Evolutionary conservation across 2,329 filamentous ascomycete species (phyloP).

Genomic region (Xylaria digitata): DNA sequence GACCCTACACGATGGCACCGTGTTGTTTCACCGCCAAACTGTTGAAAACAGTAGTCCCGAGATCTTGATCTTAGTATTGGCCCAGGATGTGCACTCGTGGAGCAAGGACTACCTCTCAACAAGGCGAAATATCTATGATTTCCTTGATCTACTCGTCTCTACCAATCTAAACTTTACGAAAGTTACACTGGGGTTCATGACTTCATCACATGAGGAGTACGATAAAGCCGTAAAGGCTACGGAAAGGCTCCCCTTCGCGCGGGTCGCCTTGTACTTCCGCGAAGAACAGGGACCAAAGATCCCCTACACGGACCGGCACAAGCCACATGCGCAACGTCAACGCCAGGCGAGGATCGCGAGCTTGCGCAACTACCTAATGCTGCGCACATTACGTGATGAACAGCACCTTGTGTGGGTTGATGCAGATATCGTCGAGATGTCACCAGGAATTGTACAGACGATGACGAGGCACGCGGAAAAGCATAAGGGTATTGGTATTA

Average conservation of each 20-base stretch:
- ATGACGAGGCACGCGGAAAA: conserved; percentile 48
- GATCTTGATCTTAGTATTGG: conserved; percentile 46
- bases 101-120: conserved; percentile 47
- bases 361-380: conserved; percentile 52
- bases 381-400: conserved; percentile 48
- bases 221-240: conserved; percentile 42
- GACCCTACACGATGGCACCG: conserved; percentile 44
- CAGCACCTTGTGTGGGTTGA: conserved; percentile 53
- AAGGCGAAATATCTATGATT: conserved; percentile 47
- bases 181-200: conserved; percentile 47
- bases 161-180: conserved; percentile 44
- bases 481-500: conserved; percentile 46
- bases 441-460: conserved; percentile 47
- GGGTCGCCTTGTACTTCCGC: conserved; percentile 43
- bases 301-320: conserved; percentile 43
- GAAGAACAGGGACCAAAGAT: conserved; percentile 39
- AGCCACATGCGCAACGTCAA: conserved; percentile 42
- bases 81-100: conserved; percentile 46
- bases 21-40: conserved; percentile 43
- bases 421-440: conserved; percentile 52
- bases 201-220: conserved; percentile 45
- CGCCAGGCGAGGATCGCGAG: conserved; percentile 47
- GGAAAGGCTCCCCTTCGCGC: conserved; percentile 43
- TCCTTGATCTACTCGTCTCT: conserved; percentile 46
- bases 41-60: conserved; percentile 40